These are phyloP conservation scores for Spatholobus suberectus DNA, from an alignment of 306 rosid species.

Conservation along the genomic window DNA sequence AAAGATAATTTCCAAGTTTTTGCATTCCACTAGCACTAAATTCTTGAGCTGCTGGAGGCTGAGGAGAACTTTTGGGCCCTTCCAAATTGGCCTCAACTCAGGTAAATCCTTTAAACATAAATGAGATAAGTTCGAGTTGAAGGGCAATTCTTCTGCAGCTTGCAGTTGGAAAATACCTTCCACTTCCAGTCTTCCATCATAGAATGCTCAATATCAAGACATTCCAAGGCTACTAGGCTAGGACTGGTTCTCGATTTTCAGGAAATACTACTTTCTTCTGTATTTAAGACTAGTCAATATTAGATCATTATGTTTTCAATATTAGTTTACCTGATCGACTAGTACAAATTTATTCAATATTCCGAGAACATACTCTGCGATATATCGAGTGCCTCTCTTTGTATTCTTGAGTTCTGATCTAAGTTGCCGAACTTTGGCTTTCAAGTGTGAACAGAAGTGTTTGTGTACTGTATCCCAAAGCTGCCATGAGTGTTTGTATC, in stretches of 20 bases:
- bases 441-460: too few relatives aligned
- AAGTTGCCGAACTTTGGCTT: too few relatives aligned
- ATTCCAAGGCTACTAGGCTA: background rate
- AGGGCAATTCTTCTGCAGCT: background rate
- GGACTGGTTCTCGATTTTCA: background rate
- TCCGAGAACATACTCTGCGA: too few relatives aligned
- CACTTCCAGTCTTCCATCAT: too few relatives aligned
- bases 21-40: constrained; percentile 17
- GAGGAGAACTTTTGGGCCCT: constrained; percentile 26
- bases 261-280: background rate
- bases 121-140: constrained; percentile 7
- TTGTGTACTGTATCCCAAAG: too few relatives aligned
- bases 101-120: constrained; percentile 19
- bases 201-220: background rate
- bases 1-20: constrained; percentile 34
- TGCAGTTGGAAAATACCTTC: constrained; percentile 29
- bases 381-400: too few relatives aligned
- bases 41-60: constrained; percentile 10
- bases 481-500: too few relatives aligned
- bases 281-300: background rate
- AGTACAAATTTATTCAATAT: background rate
- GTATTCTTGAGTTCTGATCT: too few relatives aligned
- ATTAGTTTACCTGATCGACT: background rate
- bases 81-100: constrained; percentile 24
- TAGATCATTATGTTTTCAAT: background rate